Conservation (phyloP, 2,329 filamentous ascomycete genomes). For the Fusarium sp. region DNA sequence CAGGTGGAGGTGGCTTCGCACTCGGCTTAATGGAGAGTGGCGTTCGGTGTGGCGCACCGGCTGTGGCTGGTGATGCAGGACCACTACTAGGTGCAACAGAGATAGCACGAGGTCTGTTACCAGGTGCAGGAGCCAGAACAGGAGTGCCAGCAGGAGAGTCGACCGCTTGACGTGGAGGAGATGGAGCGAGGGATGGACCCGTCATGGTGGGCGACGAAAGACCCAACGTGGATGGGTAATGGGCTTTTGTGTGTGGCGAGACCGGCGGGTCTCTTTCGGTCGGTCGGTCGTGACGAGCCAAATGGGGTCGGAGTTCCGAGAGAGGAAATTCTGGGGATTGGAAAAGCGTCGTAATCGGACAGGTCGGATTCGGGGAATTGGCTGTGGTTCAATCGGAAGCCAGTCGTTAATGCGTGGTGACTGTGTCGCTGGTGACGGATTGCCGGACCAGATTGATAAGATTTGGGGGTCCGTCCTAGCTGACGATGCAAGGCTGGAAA, state of each 20-base stretch:
- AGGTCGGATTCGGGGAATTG: constrained; percentile 4
- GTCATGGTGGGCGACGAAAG: constrained; percentile 44
- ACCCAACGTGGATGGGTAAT: constrained; percentile 25
- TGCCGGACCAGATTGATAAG: constrained; percentile 41
- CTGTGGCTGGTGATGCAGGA: constrained; percentile 43
- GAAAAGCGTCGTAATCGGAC: constrained; percentile 6
- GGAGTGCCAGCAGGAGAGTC: constrained; percentile 43
- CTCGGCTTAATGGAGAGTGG: constrained; percentile 52
- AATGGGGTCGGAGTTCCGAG: constrained; percentile 50
- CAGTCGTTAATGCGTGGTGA: constrained; percentile 14
- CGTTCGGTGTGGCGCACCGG: constrained; percentile 46
- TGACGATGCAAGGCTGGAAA: constrained; percentile 27
- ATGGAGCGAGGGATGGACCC: constrained; percentile 38
- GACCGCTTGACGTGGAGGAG: constrained; percentile 37
- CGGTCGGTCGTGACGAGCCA: constrained; percentile 37
- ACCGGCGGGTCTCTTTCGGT: constrained; percentile 42
- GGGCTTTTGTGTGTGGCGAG: constrained; percentile 33
- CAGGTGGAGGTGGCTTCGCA: constrained; percentile 48
- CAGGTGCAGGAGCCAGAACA: constrained; percentile 26
- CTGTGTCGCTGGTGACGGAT: constrained; percentile 6
- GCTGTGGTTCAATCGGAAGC: constrained; percentile 3
- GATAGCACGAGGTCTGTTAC: constrained; percentile 44
- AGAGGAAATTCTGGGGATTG: constrained; percentile 32
- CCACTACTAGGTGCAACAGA: constrained; percentile 37
- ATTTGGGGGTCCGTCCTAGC: constrained; percentile 23